Conservation (phyloP, 2,329 filamentous ascomycete species). For the Nemania serpens region DNA sequence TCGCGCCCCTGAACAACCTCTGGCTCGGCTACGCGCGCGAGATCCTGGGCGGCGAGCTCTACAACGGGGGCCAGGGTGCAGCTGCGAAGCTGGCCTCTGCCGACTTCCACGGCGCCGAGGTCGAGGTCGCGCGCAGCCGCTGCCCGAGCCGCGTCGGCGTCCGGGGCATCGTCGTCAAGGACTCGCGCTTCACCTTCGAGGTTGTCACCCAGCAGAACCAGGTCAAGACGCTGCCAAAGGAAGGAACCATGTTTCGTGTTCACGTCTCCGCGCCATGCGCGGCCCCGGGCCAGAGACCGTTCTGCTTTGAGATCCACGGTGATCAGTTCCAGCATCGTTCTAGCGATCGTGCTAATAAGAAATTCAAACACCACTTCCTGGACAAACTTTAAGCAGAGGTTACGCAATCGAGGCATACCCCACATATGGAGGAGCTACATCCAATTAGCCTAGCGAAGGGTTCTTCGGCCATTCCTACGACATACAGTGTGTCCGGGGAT, state of each 20-base stretch:
- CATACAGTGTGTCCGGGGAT: background rate
- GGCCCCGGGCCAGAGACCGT: constrained; percentile 31
- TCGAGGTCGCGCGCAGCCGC: constrained; percentile 81
- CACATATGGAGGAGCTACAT: too few species aligned
- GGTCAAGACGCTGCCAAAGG: constrained; percentile 84
- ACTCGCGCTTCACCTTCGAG: constrained; percentile 85
- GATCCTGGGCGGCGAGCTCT: constrained; percentile 67
- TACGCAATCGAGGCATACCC: too few species aligned
- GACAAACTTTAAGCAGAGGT: constrained; percentile 64
- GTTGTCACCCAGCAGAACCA: constrained; percentile 73
- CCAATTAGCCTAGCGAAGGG: too few species aligned
- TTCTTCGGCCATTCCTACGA: too few species aligned
- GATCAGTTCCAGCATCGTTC: constrained; percentile 84
- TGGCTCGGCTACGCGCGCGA: constrained; percentile 89
- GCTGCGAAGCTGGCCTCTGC: constrained; percentile 81
- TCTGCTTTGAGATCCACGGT: constrained; percentile 85
- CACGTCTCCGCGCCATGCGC: constrained; percentile 56
- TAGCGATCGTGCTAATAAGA: constrained; percentile 84
- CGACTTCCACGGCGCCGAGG: constrained; percentile 85
- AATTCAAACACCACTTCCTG: constrained; percentile 86
- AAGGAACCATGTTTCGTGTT: constrained; percentile 83
- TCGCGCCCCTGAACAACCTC: constrained; percentile 74
- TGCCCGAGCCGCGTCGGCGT: constrained; percentile 84
- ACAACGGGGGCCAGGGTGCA: constrained; percentile 59
- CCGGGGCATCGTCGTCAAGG: constrained; percentile 84